Conservation (phyloP, 371 early-diverging fungal genomes). For the Circinella minor region DNA sequence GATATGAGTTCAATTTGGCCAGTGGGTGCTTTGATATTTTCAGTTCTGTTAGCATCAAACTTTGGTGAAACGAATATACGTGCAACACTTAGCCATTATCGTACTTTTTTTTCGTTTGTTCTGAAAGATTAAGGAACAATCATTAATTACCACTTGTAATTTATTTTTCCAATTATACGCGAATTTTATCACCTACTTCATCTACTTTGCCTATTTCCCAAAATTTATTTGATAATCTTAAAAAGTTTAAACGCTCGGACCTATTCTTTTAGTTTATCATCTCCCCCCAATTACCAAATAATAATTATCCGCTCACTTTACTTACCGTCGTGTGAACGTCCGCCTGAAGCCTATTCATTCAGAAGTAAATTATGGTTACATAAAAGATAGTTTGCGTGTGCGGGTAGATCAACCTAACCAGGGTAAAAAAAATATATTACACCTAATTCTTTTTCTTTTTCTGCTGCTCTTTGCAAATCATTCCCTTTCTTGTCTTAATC, state of each 20-base stretch:
- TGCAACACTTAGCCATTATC: not conserved
- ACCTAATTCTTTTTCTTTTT: conserved; percentile 2
- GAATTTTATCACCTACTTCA: no score
- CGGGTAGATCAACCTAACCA: not conserved
- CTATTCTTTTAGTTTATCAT: no score
- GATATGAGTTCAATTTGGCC: not conserved
- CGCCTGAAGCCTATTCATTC: not conserved
- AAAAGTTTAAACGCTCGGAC: not conserved
- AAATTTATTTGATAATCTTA: not conserved
- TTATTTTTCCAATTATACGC: no score
- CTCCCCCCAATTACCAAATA: no score
- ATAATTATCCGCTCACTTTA: no score
- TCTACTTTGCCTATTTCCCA: not conserved
- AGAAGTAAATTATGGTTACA: conserved; percentile 5
- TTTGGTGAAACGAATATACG: not conserved
- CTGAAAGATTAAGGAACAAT: no score
- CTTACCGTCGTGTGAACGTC: no score
- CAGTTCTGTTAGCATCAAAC: conserved; percentile 1
- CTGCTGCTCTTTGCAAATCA: conserved; percentile 14
- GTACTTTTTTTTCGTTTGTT: no score
- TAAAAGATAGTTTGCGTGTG: not conserved
- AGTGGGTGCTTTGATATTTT: not conserved
- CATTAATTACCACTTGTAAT: no score
- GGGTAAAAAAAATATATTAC: conserved; percentile 10
- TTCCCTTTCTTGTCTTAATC: conserved; percentile 16